phyloP scores from a whole-genome alignment of 176 grass and related monocot species.

The Olyra latifolia region DNA sequence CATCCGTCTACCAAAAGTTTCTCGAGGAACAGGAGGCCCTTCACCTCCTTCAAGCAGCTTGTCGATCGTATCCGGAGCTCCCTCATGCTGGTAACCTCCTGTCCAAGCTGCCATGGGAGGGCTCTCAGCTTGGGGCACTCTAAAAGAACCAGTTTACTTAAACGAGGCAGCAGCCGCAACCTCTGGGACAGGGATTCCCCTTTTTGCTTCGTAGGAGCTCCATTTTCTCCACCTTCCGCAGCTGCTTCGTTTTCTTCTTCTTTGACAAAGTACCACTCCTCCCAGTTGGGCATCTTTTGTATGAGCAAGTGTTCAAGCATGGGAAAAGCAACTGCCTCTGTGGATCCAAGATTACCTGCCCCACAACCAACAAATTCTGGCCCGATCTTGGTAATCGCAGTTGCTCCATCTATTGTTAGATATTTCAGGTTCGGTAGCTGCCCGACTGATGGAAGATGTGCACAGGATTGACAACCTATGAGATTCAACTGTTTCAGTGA shows the following conservation, averaged over 20 bases:
- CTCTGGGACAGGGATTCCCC: background rate
- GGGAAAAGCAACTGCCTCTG: background rate
- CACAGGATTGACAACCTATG: background rate
- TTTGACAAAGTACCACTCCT: constrained; percentile 26
- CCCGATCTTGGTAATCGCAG: constrained; percentile 17
- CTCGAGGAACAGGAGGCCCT: background rate
- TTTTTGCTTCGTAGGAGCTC: background rate
- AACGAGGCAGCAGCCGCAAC: background rate
- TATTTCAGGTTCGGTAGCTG: constrained; percentile 25
- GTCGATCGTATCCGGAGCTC: background rate
- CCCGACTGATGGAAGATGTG: constrained; percentile 34
- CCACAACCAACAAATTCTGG: constrained; percentile 22
- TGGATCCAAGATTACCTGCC: background rate
- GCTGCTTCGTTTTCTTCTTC: background rate
- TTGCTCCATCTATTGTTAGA: constrained; percentile 17
- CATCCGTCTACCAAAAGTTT: rapidly evolving
- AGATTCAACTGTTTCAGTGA: background rate
- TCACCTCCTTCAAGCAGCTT: constrained; percentile 14
- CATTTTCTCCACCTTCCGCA: background rate
- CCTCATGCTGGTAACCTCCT: background rate
- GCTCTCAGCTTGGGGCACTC: constrained; percentile 21
- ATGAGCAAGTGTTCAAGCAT: constrained; percentile 20
- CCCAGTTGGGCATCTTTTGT: constrained; percentile 23
- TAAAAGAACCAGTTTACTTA: background rate
- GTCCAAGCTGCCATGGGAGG: background rate